Conservation (phyloP, 2,329 filamentous ascomycete species). For the Escovopsis sp. region DNA sequence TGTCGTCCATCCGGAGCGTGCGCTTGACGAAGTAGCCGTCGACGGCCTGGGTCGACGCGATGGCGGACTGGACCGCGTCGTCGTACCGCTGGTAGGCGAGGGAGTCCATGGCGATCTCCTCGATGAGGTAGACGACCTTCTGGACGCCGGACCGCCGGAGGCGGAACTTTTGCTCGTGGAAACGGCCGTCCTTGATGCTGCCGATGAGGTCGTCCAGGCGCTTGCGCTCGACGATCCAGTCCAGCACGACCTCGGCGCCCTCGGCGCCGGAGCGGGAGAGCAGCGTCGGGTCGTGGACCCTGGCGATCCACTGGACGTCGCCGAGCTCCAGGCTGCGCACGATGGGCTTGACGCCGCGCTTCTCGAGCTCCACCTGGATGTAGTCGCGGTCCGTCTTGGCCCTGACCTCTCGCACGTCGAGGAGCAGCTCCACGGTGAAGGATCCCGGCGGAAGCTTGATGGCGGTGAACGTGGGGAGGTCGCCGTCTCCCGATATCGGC, state of each 20-base stretch:
- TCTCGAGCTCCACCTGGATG: constrained; percentile 54
- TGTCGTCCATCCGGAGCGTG: constrained; percentile 62
- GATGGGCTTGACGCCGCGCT: constrained; percentile 48
- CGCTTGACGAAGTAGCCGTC: constrained; percentile 67
- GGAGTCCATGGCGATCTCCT: constrained; percentile 50
- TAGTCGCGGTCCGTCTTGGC: constrained; percentile 62
- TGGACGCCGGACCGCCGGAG: constrained; percentile 56
- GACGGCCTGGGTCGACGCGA: constrained; percentile 63
- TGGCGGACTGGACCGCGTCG: constrained; percentile 55
- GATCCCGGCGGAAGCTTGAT: constrained; percentile 46
- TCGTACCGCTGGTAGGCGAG: constrained; percentile 40
- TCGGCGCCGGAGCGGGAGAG: constrained; percentile 42
- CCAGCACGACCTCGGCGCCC: constrained; percentile 57
- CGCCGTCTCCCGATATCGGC: constrained; percentile 12
- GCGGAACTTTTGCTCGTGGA: constrained; percentile 74
- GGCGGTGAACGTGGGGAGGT: constrained; percentile 36
- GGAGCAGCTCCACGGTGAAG: constrained; percentile 56
- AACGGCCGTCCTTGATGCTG: constrained; percentile 70
- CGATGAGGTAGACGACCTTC: constrained; percentile 65
- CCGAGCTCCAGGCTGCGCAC: constrained; percentile 57
- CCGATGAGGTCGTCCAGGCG: constrained; percentile 64
- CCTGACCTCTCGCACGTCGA: constrained; percentile 62
- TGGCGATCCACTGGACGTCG: constrained; percentile 68
- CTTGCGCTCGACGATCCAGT: constrained; percentile 72
- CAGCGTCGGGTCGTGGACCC: constrained; percentile 43